phyloP scores from a whole-genome alignment of 495 filamentous ascomycete genomes.

The Talaromyces trachyspermus region DNA sequence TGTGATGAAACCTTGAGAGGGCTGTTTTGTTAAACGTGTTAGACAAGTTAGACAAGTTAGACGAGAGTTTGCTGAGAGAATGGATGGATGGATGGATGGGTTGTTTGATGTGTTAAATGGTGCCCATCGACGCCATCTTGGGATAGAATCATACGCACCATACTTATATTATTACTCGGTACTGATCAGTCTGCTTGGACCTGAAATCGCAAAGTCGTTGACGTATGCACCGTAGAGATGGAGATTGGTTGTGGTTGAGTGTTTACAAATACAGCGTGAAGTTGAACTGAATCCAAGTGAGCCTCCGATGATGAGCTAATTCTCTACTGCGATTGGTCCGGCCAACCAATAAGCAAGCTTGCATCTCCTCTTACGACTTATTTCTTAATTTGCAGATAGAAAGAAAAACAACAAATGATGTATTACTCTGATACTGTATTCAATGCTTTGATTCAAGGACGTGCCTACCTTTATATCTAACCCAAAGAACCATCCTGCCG shows the following conservation, averaged over 20 bases:
- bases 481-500: not conserved
- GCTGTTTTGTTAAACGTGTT: not conserved
- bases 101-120: no score
- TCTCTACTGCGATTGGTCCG: no score
- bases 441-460: not conserved
- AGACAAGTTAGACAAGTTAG: not conserved
- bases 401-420: not conserved
- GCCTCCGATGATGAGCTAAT: no score
- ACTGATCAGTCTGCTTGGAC: no score
- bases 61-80: not conserved
- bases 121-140: no score
- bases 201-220: no score
- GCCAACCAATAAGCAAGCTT: not conserved
- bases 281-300: no score
- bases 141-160: no score
- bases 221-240: no score
- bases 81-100: not conserved
- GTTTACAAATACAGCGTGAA: no score
- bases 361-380: not conserved
- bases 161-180: no score
- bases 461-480: constrained; percentile 1
- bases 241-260: no score
- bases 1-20: constrained; percentile 5
- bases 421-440: not conserved
- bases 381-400: not conserved